phyloP scores from a whole-genome alignment of 2,329 filamentous ascomycete genomes.

The Pleurostoma richardsiae region DNA sequence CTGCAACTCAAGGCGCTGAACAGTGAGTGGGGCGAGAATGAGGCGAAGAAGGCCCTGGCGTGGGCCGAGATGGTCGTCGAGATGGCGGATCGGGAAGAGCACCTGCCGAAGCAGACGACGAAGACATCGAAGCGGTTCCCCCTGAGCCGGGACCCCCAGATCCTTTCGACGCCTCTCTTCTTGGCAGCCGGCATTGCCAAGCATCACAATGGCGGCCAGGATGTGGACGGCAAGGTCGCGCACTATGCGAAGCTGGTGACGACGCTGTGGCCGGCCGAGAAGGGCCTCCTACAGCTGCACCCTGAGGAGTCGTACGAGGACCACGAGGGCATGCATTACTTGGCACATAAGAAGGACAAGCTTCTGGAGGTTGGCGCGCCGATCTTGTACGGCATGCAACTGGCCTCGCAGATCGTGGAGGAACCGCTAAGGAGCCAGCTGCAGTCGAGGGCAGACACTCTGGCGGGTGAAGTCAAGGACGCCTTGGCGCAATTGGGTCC shows the following conservation, averaged over 20 bases:
- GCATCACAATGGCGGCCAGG: slow-evolving; percentile 21
- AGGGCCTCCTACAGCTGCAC: slow-evolving; percentile 30
- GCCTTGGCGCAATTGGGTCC: slow-evolving; percentile 13
- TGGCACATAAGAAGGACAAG: slow-evolving; percentile 22
- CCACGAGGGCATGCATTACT: slow-evolving; percentile 20
- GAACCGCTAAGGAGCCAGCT: slow-evolving; percentile 30
- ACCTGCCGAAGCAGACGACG: slow-evolving; percentile 17
- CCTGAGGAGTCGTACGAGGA: slow-evolving; percentile 21
- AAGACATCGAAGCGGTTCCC: slow-evolving; percentile 14
- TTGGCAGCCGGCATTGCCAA: slow-evolving; percentile 33
- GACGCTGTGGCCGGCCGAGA: slow-evolving; percentile 32
- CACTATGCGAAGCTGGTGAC: slow-evolving; percentile 31
- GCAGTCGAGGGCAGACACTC: slow-evolving; percentile 27
- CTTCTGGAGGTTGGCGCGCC: slow-evolving; percentile 28
- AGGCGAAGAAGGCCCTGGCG: slow-evolving; percentile 35
- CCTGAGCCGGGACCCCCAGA: slow-evolving; percentile 35
- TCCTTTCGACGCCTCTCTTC: slow-evolving; percentile 35
- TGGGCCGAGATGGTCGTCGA: slow-evolving; percentile 44
- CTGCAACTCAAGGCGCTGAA: slow-evolving; percentile 36
- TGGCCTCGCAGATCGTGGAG: slow-evolving; percentile 35
- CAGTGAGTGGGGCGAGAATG: slow-evolving; percentile 23
- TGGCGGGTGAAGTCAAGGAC: slow-evolving; percentile 30
- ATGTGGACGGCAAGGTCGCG: slow-evolving; percentile 25
- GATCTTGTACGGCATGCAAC: slow-evolving; percentile 36
- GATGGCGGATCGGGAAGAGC: slow-evolving; percentile 38